These are phyloP conservation scores for Balamuthia mandrillaris DNA, from an alignment of 208 protist species.

Conservation along the genomic window DNA sequence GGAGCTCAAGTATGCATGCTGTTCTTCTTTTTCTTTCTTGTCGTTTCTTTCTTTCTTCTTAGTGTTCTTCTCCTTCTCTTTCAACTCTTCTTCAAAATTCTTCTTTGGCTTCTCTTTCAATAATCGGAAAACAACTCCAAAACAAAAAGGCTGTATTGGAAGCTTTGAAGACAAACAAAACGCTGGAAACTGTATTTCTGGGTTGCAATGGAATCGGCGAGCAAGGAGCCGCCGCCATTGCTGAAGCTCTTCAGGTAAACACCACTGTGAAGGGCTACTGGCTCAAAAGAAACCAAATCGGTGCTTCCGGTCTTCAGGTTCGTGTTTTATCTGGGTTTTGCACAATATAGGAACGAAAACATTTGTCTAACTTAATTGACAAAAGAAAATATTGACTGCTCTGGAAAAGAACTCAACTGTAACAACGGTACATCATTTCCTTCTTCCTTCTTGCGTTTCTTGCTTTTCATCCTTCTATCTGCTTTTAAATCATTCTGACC, in stretches of 20 bases:
- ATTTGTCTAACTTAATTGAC: background rate
- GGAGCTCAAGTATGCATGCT: background rate
- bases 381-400: background rate
- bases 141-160: background rate
- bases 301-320: background rate
- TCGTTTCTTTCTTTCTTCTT: background rate
- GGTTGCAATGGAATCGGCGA: background rate
- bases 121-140: background rate
- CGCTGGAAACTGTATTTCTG: background rate
- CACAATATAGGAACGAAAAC: background rate
- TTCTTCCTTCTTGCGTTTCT: no score
- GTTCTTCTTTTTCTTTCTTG: background rate
- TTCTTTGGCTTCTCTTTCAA: no score
- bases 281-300: conserved; percentile 12
- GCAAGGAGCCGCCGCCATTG: background rate
- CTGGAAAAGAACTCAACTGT: background rate
- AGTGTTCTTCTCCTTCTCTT: background rate
- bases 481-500: no score
- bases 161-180: background rate
- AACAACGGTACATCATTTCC: background rate
- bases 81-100: background rate
- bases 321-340: background rate
- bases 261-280: background rate
- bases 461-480: no score
- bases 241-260: background rate